These are phyloP conservation scores for Casuarina cunninghamiana DNA, from an alignment of 306 rosid species.

Conservation along the genomic window DNA sequence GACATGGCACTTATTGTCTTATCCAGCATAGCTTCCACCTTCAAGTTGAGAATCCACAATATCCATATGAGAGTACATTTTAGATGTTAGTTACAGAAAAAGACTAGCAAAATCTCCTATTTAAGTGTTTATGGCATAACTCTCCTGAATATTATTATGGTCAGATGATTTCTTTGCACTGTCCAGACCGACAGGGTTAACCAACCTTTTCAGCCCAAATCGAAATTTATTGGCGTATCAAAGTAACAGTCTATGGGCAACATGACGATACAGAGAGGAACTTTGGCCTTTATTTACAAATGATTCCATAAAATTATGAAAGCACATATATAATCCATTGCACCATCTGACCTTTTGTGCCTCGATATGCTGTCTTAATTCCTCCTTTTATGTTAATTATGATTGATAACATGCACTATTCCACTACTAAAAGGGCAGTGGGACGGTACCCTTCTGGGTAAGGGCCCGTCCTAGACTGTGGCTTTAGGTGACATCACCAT, in stretches of 20 bases:
- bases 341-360: too few species aligned
- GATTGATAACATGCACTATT: too few species aligned
- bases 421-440: too few species aligned
- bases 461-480: too few species aligned
- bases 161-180: constrained; percentile 3
- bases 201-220: neutral
- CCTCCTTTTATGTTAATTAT: too few species aligned
- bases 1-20: constrained; percentile 97
- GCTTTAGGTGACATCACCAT: too few species aligned
- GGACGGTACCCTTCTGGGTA: too few species aligned
- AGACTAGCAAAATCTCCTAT: neutral
- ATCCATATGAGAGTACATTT: constrained; percentile 23
- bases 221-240: neutral
- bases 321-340: too few species aligned
- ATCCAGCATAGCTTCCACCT: constrained; percentile 99
- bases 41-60: constrained; percentile 23
- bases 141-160: neutral
- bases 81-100: neutral
- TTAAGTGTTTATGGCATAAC: neutral
- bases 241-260: neutral
- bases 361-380: too few species aligned
- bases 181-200: neutral
- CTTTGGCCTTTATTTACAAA: too few species aligned
- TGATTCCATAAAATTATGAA: too few species aligned
- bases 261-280: neutral